Base-by-base conservation (phyloP, 2,329 filamentous ascomycete genomes). In the Claviceps pazoutovae region DNA sequence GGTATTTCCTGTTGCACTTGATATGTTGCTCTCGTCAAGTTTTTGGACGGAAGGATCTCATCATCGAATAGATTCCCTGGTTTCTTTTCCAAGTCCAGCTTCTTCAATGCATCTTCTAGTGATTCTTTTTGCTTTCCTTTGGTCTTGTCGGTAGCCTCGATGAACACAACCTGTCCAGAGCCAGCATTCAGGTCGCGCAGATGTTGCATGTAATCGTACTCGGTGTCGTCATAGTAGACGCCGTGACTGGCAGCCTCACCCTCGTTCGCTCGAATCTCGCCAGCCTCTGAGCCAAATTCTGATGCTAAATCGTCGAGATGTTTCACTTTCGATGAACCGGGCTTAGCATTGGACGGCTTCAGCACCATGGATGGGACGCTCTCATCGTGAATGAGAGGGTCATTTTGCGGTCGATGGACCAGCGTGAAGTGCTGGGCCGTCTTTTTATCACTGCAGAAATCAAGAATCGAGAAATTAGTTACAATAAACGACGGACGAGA, bases 171-270 rank as follows among this genome's bases (percentile, higher is more conserved):
- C 51, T 89, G 84, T 34, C 86, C 86, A 13, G 53, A 46, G 5
- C 78, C 88, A 44, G 73, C 68, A 53, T 83, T 83, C n/a, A 98
- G 72, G 60, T 97, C 93, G 51, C 89, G 85, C 76, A 98, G 74
- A 69, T 98, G 93, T 68, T 98, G 93, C 93, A 98, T 98, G 71
- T 98, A 98, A 69, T 98, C 93, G 70, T 98, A 98, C 63, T 88
- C 80, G 57, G 87, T 85, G 69, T 98, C 93, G 68, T 98, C 94
- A 67, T 78, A 98, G 74, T 86, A 98, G 57, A 98, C 80, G 57
- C 93, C 93, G 68, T 96, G 82, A 66, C 86, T 87, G 58, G 94
- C 93, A 8, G 94, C 93, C 71, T 98, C 90, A 60, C 94, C 94
- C 69, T 98, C 93, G 66, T 98, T 97, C 52, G 80, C 78, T 59